Evolutionary conservation across 192 early-diverging fungal species (phyloP).

Genomic region (Borealophlyctis nickersoniae): DNA sequence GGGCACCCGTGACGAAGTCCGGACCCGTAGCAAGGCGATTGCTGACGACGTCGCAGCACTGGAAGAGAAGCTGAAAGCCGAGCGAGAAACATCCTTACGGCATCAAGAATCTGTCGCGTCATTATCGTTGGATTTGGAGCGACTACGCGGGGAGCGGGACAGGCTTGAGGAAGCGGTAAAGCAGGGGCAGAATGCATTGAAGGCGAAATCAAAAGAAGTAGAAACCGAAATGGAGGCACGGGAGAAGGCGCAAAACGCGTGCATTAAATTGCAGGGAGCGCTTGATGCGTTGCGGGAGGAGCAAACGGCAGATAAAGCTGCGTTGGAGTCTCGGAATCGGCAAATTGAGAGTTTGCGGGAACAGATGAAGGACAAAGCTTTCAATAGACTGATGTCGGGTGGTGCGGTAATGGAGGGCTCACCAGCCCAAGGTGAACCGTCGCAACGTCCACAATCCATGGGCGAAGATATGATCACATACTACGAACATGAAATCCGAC

Average conservation of each 20-base stretch:
- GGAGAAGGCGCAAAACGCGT: not conserved
- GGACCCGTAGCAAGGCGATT: too few relatives aligned
- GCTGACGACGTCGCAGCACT: slow-evolving; percentile 4
- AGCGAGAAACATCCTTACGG: not conserved
- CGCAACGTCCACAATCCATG: too few relatives aligned
- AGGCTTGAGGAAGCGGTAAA: not conserved
- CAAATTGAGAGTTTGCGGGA: slow-evolving; percentile 10
- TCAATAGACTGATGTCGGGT: not conserved
- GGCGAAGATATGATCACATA: slow-evolving; percentile 1
- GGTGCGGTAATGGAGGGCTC: too few relatives aligned
- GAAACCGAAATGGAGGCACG: not conserved
- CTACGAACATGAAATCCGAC: slow-evolving; percentile 19
- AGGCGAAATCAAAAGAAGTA: not conserved
- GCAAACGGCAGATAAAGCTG: not conserved
- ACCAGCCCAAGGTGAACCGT: slow-evolving; percentile 1
- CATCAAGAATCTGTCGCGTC: not conserved
- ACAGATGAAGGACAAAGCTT: slow-evolving; percentile 7
- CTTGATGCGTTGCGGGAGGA: not conserved
- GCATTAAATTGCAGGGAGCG: not conserved
- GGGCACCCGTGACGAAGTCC: too few relatives aligned
- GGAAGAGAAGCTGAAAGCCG: slow-evolving; percentile 1
- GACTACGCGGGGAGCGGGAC: not conserved
- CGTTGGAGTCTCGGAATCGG: slow-evolving; percentile 4
- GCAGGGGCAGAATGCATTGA: not conserved
- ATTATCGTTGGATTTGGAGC: not conserved